phyloP scores from a whole-genome alignment of 495 filamentous ascomycete species.

The Pseudoneurospora amorphoporcata region DNA sequence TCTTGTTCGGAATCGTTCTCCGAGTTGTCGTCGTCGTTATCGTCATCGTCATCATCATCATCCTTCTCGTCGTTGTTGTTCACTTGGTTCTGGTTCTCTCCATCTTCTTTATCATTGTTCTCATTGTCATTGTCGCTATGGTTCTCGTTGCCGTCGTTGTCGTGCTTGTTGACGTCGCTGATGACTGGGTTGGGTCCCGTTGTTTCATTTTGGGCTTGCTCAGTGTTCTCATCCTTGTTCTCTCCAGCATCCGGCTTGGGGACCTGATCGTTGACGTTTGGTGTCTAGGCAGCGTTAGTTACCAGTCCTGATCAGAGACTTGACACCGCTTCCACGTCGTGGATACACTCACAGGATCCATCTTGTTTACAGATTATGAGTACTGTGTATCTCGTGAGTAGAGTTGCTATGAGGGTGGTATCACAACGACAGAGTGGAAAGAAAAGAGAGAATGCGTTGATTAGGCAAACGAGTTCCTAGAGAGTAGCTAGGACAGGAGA shows the following conservation, averaged over 20 bases:
- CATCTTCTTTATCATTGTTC: constrained; percentile 6
- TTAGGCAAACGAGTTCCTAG: neutral
- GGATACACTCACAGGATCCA: constrained; percentile 17
- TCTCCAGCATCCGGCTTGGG: constrained; percentile 11
- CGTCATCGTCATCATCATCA: constrained; percentile 3
- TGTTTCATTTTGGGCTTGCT: constrained; percentile 1
- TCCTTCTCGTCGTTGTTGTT: constrained; percentile 1
- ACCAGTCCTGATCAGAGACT: neutral
- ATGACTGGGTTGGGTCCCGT: constrained; percentile 1
- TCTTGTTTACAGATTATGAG: neutral
- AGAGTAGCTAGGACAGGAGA: neutral
- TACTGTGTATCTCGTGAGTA: neutral
- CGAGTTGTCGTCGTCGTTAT: constrained; percentile 1
- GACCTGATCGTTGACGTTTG: constrained; percentile 9
- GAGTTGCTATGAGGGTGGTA: neutral
- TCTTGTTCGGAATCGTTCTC: constrained; percentile 6
- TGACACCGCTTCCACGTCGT: neutral
- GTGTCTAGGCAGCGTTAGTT: neutral
- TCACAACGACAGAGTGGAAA: neutral
- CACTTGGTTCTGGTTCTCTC: constrained; percentile 9
- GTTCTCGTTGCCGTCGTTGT: neutral
- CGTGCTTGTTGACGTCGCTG: neutral
- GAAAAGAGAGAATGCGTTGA: neutral
- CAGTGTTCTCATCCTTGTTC: constrained; percentile 4
- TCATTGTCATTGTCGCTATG: constrained; percentile 6